These are phyloP conservation scores for Claviceps purpurea DNA, from an alignment of 2,329 filamentous ascomycete species.

Conservation along the genomic window DNA sequence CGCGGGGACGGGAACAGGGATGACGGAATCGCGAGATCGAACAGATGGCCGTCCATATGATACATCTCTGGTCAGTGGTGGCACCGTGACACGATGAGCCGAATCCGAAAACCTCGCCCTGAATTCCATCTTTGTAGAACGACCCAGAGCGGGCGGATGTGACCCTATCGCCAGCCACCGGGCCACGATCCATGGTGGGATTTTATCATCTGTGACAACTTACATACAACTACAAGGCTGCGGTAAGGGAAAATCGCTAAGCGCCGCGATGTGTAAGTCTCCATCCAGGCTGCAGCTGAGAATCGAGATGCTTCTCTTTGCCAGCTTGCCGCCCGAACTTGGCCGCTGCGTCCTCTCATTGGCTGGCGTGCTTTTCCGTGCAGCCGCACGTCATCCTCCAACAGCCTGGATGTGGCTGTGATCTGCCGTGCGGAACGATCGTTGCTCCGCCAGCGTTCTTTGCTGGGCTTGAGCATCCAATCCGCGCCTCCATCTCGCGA, in stretches of 20 bases:
- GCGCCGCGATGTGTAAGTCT: not conserved
- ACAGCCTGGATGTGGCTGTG: no score
- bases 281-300: not conserved
- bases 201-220: no score
- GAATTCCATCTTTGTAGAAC: not conserved
- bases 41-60: not conserved
- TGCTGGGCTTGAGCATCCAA: no score
- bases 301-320: not conserved
- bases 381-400: slow-evolving; percentile 1
- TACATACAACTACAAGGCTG: not conserved
- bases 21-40: no score
- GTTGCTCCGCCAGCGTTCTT: not conserved
- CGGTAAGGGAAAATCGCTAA: not conserved
- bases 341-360: not conserved
- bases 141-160: not conserved
- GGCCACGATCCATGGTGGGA: not conserved
- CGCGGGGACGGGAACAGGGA: no score
- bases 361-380: not conserved
- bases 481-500: not conserved
- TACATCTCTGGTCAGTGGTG: not conserved
- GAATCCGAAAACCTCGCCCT: not conserved
- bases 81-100: not conserved
- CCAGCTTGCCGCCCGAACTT: no score
- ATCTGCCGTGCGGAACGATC: no score
- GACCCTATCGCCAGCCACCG: not conserved